A percentile compares a stretch with the other conserved stretches of the same genome.
These are phyloP conservation scores for Halophytophthora polymorphica DNA, from an alignment of 352 stramenopile species.

Conservation along the genomic window DNA sequence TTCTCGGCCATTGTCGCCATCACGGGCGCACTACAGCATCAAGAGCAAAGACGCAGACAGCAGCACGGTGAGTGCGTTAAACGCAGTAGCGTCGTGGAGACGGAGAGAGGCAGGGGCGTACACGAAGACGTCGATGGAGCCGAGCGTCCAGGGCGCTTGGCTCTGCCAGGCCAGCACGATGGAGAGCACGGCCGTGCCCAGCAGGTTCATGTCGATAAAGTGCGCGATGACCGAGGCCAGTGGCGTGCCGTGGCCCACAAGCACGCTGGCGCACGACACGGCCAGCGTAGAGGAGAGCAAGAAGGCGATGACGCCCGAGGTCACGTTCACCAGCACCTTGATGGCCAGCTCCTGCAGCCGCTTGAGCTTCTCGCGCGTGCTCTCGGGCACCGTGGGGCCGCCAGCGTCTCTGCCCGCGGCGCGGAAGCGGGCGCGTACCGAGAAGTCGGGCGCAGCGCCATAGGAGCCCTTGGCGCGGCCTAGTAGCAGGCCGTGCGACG, in stretches of 20 bases:
- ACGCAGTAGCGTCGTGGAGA: not conserved
- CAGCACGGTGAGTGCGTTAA: not conserved
- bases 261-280: conserved; percentile 74
- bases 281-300: conserved; percentile 74
- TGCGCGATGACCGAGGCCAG: conserved; percentile 60
- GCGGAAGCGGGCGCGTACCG: conserved; percentile 11
- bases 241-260: conserved; percentile 66
- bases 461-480: conserved; percentile 8
- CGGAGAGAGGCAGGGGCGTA: conserved; percentile 13
- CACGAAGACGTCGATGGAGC: conserved; percentile 79
- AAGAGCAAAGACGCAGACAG: not conserved
- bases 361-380: not conserved
- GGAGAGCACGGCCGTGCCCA: conserved; percentile 68
- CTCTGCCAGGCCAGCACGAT: conserved; percentile 76
- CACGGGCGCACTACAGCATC: conserved; percentile 41
- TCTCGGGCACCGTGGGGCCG: conserved; percentile 1
- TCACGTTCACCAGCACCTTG: conserved; percentile 58
- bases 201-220: conserved; percentile 84
- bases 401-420: not conserved
- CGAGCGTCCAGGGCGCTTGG: conserved; percentile 67
- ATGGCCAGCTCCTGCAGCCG: conserved; percentile 20
- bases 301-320: conserved; percentile 75
- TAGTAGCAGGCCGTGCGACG: conserved; percentile 16
- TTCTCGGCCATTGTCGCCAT: conserved; percentile 73
- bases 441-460: conserved; percentile 15